These are phyloP conservation scores for Boletus reticulatus DNA, from an alignment of 768 basidiomycete species.

Conservation along the genomic window DNA sequence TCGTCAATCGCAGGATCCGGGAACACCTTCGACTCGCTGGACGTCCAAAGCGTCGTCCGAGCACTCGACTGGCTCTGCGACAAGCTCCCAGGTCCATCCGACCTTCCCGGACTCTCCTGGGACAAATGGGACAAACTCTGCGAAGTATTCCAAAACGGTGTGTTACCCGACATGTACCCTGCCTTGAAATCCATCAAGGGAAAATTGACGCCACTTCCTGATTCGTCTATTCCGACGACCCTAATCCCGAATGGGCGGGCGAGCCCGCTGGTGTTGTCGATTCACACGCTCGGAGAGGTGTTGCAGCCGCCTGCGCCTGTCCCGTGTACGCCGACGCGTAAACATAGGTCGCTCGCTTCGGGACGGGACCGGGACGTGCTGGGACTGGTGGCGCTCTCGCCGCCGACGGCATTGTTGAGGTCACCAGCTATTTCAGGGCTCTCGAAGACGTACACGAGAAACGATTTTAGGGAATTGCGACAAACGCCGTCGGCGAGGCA, in stretches of 20 bases:
- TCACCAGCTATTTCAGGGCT: slow-evolving; percentile 73
- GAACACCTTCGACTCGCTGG: slow-evolving; percentile 28
- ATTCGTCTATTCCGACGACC: slow-evolving; percentile 25
- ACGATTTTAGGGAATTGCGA: slow-evolving; percentile 78
- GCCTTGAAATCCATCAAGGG: slow-evolving; percentile 34
- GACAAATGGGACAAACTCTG: slow-evolving; percentile 49
- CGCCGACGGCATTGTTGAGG: slow-evolving; percentile 65
- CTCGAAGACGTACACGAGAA: slow-evolving; percentile 78
- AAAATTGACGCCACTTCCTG: slow-evolving; percentile 28
- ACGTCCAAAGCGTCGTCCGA: slow-evolving; percentile 39
- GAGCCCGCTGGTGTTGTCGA: slow-evolving; percentile 37
- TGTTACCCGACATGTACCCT: slow-evolving; percentile 26
- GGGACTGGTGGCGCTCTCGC: slow-evolving; percentile 64
- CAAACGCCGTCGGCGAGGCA: slow-evolving; percentile 66
- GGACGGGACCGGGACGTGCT: slow-evolving; percentile 37
- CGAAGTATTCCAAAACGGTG: slow-evolving; percentile 32
- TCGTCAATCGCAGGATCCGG: slow-evolving; percentile 27
- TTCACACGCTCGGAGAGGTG: slow-evolving; percentile 47
- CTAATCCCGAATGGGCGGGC: slow-evolving; percentile 34
- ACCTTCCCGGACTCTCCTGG: slow-evolving; percentile 47
- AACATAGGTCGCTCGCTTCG: slow-evolving; percentile 26
- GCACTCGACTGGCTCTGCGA: slow-evolving; percentile 57
- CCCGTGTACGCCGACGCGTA: slow-evolving; percentile 56
- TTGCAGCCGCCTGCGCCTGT: slow-evolving; percentile 38
- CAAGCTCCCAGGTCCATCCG: slow-evolving; percentile 43